Base-by-base conservation (phyloP, 495 filamentous ascomycete genomes). In the Podospora sp. region DNA sequence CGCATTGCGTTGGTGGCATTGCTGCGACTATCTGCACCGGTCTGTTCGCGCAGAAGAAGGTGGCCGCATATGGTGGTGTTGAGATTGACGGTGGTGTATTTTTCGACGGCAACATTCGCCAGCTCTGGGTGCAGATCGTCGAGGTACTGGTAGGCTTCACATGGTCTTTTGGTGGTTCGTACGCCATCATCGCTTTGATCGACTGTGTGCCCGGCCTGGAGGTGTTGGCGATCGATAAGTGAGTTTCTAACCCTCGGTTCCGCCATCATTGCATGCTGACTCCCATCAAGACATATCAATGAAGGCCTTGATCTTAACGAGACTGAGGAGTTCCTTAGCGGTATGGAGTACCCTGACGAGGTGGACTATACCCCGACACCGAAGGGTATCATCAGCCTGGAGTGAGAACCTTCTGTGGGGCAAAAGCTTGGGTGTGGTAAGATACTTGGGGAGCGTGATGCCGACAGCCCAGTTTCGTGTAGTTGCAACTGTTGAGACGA, bases 11-110 rank as follows among this genome's bases (percentile, higher is more conserved):
- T 65, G 91, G 91, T 27, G 91, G 91, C 56, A 76, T 92, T 14
- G 86, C 91, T 29, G 91, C 91, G 12, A 92, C 92, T 71, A 80
- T 93, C 9, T 78, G 88, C 40, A 94, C 91, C n/a, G 91, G 88
- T 50, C 77, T 94, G 71, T 93, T 94, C 70, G 91, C 91, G 11
- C 66, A 69, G 35, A 75, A 73, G 21, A 65, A 73, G 49, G 72
- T 75, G 0, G 72, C 72, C 6, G 72, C 71, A 4, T 75, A 75
- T 53, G 72, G 70, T 2, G 72, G 72, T 5, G 29, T 75, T n/a
- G 70, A 75, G 18, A 67, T 75, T 9, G 29, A 65, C 1, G 72
- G 72, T 0, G 72, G 72, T 6, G 68, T 75, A 1, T 66, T 75
- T 16, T 75, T 75, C 49, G 72, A 75, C 26, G 65, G 65, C 0